phyloP scores from a whole-genome alignment of 495 filamentous ascomycete species.

The Penicillium crystallinum region DNA sequence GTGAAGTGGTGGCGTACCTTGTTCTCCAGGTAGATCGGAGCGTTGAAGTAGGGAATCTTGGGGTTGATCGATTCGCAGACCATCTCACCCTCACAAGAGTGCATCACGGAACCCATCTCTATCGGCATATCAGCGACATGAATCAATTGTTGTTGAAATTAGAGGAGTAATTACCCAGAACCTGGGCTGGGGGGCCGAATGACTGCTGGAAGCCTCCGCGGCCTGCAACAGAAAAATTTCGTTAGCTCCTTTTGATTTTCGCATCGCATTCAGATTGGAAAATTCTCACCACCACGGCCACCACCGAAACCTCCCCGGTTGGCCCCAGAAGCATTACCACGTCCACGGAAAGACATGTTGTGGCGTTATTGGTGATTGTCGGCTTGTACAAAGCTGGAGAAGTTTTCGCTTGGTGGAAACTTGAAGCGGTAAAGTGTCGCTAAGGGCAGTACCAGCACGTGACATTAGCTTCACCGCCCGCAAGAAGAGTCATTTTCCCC shows the following conservation, averaged over 20 bases:
- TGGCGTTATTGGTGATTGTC: slow-evolving; percentile 23
- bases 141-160: not conserved
- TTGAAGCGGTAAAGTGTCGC: slow-evolving; percentile 47
- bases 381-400: slow-evolving; percentile 29
- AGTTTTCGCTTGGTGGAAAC: slow-evolving; percentile 50
- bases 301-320: slow-evolving; percentile 47
- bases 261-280: not conserved
- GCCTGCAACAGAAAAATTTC: slow-evolving; percentile 44
- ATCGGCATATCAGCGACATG: slow-evolving; percentile 20
- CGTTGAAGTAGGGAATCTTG: slow-evolving; percentile 98
- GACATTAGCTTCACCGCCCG: slow-evolving; percentile 43
- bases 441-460: slow-evolving; percentile 37
- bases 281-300: slow-evolving; percentile 39
- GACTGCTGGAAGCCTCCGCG: slow-evolving; percentile 61
- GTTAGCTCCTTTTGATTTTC: slow-evolving; percentile 22
- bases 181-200: slow-evolving; percentile 62
- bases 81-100: slow-evolving; percentile 94
- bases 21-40: slow-evolving; percentile 96
- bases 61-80: slow-evolving; percentile 88
- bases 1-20: slow-evolving; percentile 54
- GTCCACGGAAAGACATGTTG: slow-evolving; percentile 53
- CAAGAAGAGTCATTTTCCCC: slow-evolving; percentile 22
- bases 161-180: slow-evolving; percentile 48
- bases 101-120: slow-evolving; percentile 93
- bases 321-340: slow-evolving; percentile 43